These are phyloP conservation scores for Tricholoma bakamatsutake DNA, from an alignment of 768 basidiomycete species.

Conservation along the genomic window DNA sequence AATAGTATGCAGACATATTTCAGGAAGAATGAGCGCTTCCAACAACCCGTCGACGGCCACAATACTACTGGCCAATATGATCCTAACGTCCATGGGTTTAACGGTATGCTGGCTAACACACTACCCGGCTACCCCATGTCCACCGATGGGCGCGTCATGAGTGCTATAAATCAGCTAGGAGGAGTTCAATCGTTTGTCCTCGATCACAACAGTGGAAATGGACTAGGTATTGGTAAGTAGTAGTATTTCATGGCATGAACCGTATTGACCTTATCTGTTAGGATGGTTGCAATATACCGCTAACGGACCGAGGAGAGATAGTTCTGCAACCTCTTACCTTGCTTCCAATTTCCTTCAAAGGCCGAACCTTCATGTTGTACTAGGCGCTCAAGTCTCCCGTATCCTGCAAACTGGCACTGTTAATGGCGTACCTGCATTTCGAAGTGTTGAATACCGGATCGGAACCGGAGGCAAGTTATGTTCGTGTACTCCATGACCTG, in stretches of 20 bases:
- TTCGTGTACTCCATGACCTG: too few relatives aligned
- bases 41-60: conserved; percentile 30
- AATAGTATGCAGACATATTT: conserved; percentile 21
- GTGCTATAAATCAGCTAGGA: conserved; percentile 22
- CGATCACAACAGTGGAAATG: conserved; percentile 24
- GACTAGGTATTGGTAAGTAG: conserved; percentile 20
- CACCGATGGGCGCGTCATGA: conserved; percentile 26
- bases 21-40: conserved; percentile 31
- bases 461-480: background rate
- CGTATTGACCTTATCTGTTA: too few relatives aligned
- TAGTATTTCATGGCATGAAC: conserved; percentile 1
- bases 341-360: conserved; percentile 12
- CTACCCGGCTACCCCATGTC: conserved; percentile 24
- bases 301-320: conserved; percentile 10
- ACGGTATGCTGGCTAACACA: conserved; percentile 27
- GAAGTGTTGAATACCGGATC: conserved; percentile 1
- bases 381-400: conserved; percentile 11
- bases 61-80: conserved; percentile 31
- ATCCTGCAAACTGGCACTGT: conserved; percentile 3
- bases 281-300: conserved; percentile 12
- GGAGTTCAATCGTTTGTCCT: conserved; percentile 23
- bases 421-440: background rate
- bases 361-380: conserved; percentile 18
- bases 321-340: conserved; percentile 19
- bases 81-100: conserved; percentile 29